Evolutionary conservation across 2,329 filamentous ascomycete species (phyloP), one percentile per base, ranked within the genome.

Genomic region (Triangularia setosa): DNA sequence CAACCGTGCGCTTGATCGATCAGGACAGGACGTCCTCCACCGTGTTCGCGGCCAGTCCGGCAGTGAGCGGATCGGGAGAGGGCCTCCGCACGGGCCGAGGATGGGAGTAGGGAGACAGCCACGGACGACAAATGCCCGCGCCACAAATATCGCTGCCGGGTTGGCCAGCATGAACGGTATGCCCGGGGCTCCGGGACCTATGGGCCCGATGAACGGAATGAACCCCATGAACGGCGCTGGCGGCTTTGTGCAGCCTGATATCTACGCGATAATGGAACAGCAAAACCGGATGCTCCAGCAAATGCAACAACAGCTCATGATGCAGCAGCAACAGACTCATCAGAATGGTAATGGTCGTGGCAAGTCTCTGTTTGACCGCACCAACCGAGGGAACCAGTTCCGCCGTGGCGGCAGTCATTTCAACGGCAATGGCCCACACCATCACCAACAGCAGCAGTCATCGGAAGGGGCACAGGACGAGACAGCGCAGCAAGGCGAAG

Each of bases 221-320:
- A 63, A 63, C 63, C 76, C 76, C 66, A 77, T 76, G 75, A 74
- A 72, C 65, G 70, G 70, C 54, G 66, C 64, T 62, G 84, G 81
- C 77, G 58, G 60, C 6, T 71, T 65, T 55, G 63, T 64, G 18
- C 81, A 87, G 78, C 77, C 80, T 71, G 82, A 77, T 79, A 86
- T 75, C 80, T 90, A 79, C 84, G 92, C 78, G 83, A 94, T 96
- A 79, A 85, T 95, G 68, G 91, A 96, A 77, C 91, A 96, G 74
- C 92, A 96, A 73, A 91, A 91, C 58, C 87, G 90, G 65, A 91
- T 96, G 86, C 92, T 97, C 86, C 86, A 87, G 62, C 89, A 93
- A 72, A 82, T 92, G 71, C 84, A 87, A 69, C 83, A 88, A 70
- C 84, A 87, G 71, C 76, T 85, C 69, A 81, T 89, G 73, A 85